Evolutionary conservation across 1,284 basidiomycete genomes (phyloP).

Genomic region (Ganoderma leucocontextum): DNA sequence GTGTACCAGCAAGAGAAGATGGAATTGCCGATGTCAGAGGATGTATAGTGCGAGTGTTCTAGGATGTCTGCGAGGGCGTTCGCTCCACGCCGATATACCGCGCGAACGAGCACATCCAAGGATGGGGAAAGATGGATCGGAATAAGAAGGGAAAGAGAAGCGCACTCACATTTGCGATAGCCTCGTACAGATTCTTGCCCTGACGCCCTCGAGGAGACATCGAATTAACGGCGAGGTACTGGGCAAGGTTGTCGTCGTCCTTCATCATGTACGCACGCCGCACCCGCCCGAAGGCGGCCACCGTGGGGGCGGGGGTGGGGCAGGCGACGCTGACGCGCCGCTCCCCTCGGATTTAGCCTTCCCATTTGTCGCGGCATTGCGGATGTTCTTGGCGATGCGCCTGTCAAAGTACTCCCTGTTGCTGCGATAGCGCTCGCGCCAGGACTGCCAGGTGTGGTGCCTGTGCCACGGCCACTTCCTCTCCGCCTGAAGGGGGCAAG

Average conservation of each 20-base stretch:
- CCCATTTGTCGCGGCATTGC: constrained; percentile 16
- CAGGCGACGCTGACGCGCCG: not conserved
- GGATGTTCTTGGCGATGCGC: constrained; percentile 47
- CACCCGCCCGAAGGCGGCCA: not conserved
- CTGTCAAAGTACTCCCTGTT: constrained; percentile 50
- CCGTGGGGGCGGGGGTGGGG: not conserved
- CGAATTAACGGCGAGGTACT: constrained; percentile 71
- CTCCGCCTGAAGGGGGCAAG: constrained; percentile 12
- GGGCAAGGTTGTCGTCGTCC: constrained; percentile 71
- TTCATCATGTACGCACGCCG: constrained; percentile 72
- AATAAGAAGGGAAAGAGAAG: not conserved
- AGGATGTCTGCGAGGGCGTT: not conserved
- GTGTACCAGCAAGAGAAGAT: no score
- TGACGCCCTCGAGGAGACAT: constrained; percentile 73
- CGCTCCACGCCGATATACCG: not conserved
- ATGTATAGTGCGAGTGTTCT: no score
- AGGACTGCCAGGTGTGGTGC: constrained; percentile 59
- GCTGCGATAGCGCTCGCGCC: constrained; percentile 61
- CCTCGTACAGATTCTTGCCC: constrained; percentile 74
- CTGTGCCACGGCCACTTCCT: constrained; percentile 51
- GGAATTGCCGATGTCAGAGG: no score
- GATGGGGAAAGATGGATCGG: not conserved
- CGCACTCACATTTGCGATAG: constrained; percentile 40
- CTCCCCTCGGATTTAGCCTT: not conserved
- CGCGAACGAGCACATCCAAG: not conserved